Evolutionary conservation across 176 grass and related monocot genomes (phyloP), one percentile per base, ranked within the genome.

Genomic region (Luzula sylvatica): DNA sequence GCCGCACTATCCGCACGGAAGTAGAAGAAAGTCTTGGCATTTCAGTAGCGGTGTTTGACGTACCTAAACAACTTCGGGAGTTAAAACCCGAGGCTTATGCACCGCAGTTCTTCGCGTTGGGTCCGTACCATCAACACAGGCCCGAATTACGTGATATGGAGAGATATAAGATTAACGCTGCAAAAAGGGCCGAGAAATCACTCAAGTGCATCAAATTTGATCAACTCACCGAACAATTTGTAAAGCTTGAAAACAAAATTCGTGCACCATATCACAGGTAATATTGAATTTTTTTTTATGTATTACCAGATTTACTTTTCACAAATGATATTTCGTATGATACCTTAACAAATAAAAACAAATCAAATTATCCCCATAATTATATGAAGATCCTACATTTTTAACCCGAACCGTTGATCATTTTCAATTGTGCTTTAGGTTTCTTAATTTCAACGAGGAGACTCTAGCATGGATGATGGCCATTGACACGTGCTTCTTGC

Each of bases 401-500:
- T n/a, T n/a, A n/a, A n/a, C n/a, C n/a, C n/a, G n/a, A n/a, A n/a
- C n/a, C n/a, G n/a, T n/a, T n/a, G 9, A 32, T 32, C 8, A 32
- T 32, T 8, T 32, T 32, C 8, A 4, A 32, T 32, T 32, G 29
- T 32, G 29, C 35, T 20, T 5, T 35, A 70, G 86, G 2, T 80
- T 79, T 56, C 80, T 90, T 8, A 75, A 90, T 62, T 80, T 80
- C 57, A 70, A 30, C 53, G 86, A 76, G 9, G 75, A 80, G 71
- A 90, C 86, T 15, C 56, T 90, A 3, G 30, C 86, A 7, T 90
- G 80, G 84, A 77, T 84, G 75, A 90, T 90, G 86, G 35, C 72
- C 28, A 59, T 90, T 7, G 86, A 90, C 26, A 74, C 66, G 17
- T 77, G 79, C 18, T 90, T 90, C 68, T 61, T 90, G 48, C 80